Evolutionary conservation across 1,284 basidiomycete genomes (phyloP).

Genomic region (Mrakiaceae sp.): DNA sequence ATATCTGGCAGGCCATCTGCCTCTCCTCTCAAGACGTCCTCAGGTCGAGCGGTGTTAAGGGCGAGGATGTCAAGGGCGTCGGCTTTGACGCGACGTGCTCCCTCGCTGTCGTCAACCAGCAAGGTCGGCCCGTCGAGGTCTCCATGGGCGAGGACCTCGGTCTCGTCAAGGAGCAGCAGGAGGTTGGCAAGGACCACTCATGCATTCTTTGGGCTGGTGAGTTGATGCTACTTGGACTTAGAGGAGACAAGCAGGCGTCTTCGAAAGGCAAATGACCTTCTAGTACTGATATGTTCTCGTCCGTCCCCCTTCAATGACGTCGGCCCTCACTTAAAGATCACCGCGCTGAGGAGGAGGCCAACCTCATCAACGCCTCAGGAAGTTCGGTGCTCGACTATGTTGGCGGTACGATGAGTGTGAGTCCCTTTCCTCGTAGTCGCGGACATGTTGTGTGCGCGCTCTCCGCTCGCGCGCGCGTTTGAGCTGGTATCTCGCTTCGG

Average conservation of each 20-base stretch:
- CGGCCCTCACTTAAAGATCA: conserved; percentile 46
- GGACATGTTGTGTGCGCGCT: no score
- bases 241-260: no score
- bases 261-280: no score
- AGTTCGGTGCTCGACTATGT: conserved; percentile 87
- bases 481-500: no score
- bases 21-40: conserved; percentile 61
- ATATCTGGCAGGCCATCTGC: conserved; percentile 77
- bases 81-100: conserved; percentile 98
- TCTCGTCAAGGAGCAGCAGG: neutral
- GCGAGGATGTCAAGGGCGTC: conserved; percentile 66
- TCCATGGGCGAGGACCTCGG: conserved; percentile 59
- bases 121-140: conserved; percentile 67
- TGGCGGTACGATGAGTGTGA: conserved; percentile 88
- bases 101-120: conserved; percentile 65
- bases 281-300: no score
- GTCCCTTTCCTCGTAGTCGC: conserved; percentile 27
- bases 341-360: conserved; percentile 82
- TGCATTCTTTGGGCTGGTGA: conserved; percentile 69
- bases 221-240: neutral
- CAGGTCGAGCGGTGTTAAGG: conserved; percentile 47
- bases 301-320: neutral
- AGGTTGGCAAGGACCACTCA: conserved; percentile 11
- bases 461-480: no score
- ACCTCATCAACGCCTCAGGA: conserved; percentile 73